Base-by-base conservation (phyloP, 1,284 basidiomycete species). In the Agaricales sp. region DNA sequence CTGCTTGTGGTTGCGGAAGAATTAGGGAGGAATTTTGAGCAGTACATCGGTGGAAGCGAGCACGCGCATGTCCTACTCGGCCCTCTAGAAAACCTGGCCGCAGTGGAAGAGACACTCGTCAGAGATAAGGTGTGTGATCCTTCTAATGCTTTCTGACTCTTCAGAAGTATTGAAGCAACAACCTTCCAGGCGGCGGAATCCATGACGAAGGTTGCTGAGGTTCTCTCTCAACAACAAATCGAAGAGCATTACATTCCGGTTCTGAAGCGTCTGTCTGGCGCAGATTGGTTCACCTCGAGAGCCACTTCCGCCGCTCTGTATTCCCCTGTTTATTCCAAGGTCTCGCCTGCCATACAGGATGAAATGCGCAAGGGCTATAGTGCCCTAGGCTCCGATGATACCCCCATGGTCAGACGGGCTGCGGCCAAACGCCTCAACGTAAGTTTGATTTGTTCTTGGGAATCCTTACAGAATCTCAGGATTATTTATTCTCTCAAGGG, bases 281-380 rank as follows among this genome's bases (percentile, higher is more conserved):
- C 94, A 52, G 96, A 99, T 68, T 99, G 96, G 96, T 99, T 99
- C 71, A 99, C 96, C n/a, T 95, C 93, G 25, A 80, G 95, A 55
- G 96, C 93, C 41, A 97, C 95, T 39, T 90, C 96, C 43, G 93
- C 93, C 52, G 90, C 94, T 2, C 77, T 99, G 24, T 99, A 93
- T 63, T 82, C 92, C 8, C 83, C 93, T n/a, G 89, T 92, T 20
- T 99, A 99, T 65, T 72, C 82, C 25, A 82, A 81, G 59, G 88
- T 91, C 12, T 77, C 83, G 1, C 66, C 82, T 14, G 61, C 74
- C 41, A 74, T 86, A 49, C 92, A 97, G 66, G 91, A 92, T 51
- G 95, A 98, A 50, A 72, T 99, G 60, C 81, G 94, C 56, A 88
- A 87, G 65, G 81, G 87, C 52, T 99, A 91, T 60, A 76, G 82